Evolutionary conservation across 352 stramenopile genomes (phyloP).

Genomic region (Phytophthora niederhauseri): DNA sequence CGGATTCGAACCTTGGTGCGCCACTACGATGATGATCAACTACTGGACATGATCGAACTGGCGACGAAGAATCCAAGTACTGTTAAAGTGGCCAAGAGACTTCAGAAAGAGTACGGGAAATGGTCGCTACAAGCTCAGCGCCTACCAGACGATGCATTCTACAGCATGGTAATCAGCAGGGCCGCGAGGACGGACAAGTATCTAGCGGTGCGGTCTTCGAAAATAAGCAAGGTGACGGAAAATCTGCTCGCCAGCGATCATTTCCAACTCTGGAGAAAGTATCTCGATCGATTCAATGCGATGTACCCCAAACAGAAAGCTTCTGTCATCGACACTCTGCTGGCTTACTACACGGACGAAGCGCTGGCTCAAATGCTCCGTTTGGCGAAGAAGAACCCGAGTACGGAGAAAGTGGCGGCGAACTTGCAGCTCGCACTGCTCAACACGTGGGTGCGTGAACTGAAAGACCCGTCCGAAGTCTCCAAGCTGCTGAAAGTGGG

Average conservation of each 20-base stretch:
- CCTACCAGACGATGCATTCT: background rate
- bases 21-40: too few species aligned
- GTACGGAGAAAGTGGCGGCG: slow-evolving; percentile 3
- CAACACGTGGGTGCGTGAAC: slow-evolving; percentile 22
- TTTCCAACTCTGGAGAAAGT: background rate
- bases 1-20: too few species aligned
- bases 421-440: slow-evolving; percentile 48
- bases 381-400: background rate
- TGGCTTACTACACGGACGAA: background rate
- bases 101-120: background rate
- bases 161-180: background rate
- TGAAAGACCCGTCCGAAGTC: background rate
- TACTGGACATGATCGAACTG: background rate
- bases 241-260: background rate
- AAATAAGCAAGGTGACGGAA: background rate
- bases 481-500: background rate
- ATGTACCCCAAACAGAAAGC: slow-evolving; percentile 4
- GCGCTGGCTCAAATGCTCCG: background rate
- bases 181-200: background rate
- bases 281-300: background rate
- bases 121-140: background rate
- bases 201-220: background rate
- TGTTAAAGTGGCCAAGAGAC: background rate
- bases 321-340: slow-evolving; percentile 2
- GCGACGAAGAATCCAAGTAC: background rate